These are phyloP conservation scores for Mycena capillaripes DNA, from an alignment of 768 basidiomycete genomes.

Conservation along the genomic window DNA sequence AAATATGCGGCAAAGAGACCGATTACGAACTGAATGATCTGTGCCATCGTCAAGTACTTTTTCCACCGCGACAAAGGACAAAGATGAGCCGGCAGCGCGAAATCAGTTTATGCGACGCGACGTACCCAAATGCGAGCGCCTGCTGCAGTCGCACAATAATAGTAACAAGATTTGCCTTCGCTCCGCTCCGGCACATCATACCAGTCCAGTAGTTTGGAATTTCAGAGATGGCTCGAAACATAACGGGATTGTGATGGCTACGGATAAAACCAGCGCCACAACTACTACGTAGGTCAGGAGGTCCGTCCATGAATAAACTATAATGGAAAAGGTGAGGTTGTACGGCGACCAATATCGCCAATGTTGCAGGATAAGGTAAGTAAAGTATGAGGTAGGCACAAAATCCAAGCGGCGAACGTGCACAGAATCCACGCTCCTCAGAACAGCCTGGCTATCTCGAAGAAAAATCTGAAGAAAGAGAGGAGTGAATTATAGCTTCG, in stretches of 20 bases:
- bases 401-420: background rate
- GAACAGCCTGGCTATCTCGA: background rate
- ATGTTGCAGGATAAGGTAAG: no score
- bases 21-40: constrained; percentile 96
- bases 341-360: background rate
- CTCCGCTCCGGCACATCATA: background rate
- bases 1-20: constrained; percentile 94
- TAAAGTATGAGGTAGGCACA: background rate
- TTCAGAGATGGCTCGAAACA: background rate
- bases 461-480: background rate
- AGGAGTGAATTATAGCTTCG: background rate
- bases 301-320: background rate
- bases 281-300: background rate
- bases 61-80: constrained; percentile 86
- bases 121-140: constrained; percentile 96
- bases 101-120: background rate
- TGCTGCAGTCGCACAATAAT: constrained; percentile 98
- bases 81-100: constrained; percentile 19
- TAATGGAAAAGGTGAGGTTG: background rate
- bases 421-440: background rate
- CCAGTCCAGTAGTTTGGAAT: background rate
- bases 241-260: background rate
- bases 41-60: constrained; percentile 96
- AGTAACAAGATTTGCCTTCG: constrained; percentile 63
- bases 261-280: background rate